Evolutionary conservation across 2,329 filamentous ascomycete genomes (phyloP).

Genomic region (Colletotrichum viniferum): DNA sequence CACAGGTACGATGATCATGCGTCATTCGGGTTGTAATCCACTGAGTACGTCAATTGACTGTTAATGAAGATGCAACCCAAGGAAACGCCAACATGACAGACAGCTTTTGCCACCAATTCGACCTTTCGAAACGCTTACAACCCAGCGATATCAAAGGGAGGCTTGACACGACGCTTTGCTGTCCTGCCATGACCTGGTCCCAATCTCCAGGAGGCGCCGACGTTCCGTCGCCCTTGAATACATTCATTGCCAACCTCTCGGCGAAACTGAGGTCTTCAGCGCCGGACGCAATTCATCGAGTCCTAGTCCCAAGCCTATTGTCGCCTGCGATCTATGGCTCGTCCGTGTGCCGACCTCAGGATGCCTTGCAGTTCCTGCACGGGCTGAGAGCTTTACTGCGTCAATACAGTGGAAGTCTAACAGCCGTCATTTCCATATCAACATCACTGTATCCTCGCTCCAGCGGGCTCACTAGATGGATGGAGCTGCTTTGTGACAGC

Average conservation of each 20-base stretch:
- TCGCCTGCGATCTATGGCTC: slow-evolving; percentile 85
- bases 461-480: slow-evolving; percentile 81
- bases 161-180: slow-evolving; percentile 51
- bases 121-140: slow-evolving; percentile 69
- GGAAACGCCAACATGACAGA: slow-evolving; percentile 24
- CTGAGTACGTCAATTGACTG: background rate
- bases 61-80: background rate
- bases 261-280: slow-evolving; percentile 61
- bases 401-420: slow-evolving; percentile 66
- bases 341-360: slow-evolving; percentile 69
- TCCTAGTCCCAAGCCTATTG: slow-evolving; percentile 84
- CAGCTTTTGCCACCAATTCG: slow-evolving; percentile 74
- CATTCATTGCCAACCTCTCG: slow-evolving; percentile 65
- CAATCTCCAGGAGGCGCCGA: slow-evolving; percentile 16
- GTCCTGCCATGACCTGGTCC: slow-evolving; percentile 24
- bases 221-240: slow-evolving; percentile 59
- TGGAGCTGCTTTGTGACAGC: slow-evolving; percentile 83
- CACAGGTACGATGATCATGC: slow-evolving; percentile 17
- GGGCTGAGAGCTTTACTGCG: slow-evolving; percentile 76
- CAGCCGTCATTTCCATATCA: slow-evolving; percentile 78
- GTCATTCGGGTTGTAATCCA: background rate
- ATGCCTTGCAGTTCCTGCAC: slow-evolving; percentile 83
- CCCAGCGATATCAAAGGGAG: slow-evolving; percentile 53
- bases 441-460: slow-evolving; percentile 78
- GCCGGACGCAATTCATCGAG: slow-evolving; percentile 71